Conservation (phyloP, 257 asterid genomes). For the Nicotiana otophora region DNA sequence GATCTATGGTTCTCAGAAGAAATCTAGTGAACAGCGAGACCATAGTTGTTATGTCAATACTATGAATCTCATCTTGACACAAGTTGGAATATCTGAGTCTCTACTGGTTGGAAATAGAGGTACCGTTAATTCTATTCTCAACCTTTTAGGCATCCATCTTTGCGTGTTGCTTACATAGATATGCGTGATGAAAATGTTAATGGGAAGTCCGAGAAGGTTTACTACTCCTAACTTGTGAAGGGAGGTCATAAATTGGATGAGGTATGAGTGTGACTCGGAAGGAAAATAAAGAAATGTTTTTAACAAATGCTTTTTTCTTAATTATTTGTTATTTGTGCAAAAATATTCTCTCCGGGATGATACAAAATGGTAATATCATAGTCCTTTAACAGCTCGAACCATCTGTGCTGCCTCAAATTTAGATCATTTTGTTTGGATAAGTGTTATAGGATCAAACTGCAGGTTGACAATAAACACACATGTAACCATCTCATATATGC, state of each 20-base stretch:
- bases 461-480: too few species aligned
- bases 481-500: too few species aligned
- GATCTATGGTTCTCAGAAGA: slow-evolving; percentile 89
- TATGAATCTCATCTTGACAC: slow-evolving; percentile 86
- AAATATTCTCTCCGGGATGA: slow-evolving; percentile 28
- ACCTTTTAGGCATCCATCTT: slow-evolving; percentile 74
- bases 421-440: too few species aligned
- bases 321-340: not conserved
- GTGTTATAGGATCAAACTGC: too few species aligned
- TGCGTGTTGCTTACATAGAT: slow-evolving; percentile 96
- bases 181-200: slow-evolving; percentile 66
- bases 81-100: slow-evolving; percentile 33
- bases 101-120: not conserved
- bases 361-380: too few species aligned
- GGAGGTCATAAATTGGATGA: slow-evolving; percentile 94
- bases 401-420: too few species aligned
- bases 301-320: not conserved
- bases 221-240: slow-evolving; percentile 92
- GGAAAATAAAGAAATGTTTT: not conserved
- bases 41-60: slow-evolving; percentile 69
- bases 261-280: slow-evolving; percentile 40
- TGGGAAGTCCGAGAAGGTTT: slow-evolving; percentile 55
- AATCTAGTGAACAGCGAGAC: too few species aligned
- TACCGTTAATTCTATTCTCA: too few species aligned
- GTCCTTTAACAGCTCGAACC: too few species aligned